Percentiles rank a stretch among this genome's conserved stretches.
Evolutionary conservation across 352 stramenopile genomes (phyloP).

Genomic region (Phytopythium ostracodes): DNA sequence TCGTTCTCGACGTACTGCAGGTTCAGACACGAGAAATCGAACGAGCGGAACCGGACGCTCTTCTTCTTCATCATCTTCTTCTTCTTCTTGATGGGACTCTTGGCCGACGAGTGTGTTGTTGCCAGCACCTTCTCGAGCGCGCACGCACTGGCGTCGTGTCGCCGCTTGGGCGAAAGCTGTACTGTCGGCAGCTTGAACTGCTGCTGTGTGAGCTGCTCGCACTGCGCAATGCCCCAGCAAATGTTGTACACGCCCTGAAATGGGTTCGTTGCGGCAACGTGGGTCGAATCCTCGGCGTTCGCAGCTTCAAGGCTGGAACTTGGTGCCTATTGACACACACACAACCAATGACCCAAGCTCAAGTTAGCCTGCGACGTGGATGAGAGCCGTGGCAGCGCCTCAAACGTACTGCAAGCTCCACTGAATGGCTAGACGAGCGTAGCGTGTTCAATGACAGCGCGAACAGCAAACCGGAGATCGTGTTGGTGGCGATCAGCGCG

Average conservation of each 20-base stretch:
- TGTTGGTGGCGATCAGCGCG: conserved; percentile 28
- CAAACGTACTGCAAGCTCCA: not conserved
- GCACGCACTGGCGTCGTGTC: conserved; percentile 8
- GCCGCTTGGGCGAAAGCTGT: conserved; percentile 11
- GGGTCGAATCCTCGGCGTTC: not conserved
- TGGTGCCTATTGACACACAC: not conserved
- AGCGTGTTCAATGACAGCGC: conserved; percentile 33
- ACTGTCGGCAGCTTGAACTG: conserved; percentile 14
- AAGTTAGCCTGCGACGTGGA: not conserved
- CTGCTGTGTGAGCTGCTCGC: conserved; percentile 31
- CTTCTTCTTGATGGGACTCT: conserved; percentile 8
- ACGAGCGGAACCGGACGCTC: conserved; percentile 60
- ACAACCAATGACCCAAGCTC: not conserved
- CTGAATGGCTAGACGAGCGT: conserved; percentile 4
- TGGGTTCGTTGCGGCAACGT: conserved; percentile 5
- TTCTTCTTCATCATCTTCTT: conserved; percentile 22
- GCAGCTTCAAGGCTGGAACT: not conserved
- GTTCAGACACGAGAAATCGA: conserved; percentile 60
- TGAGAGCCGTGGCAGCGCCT: not conserved
- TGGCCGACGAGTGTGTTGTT: conserved; percentile 8
- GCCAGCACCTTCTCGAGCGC: conserved; percentile 10
- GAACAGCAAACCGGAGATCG: conserved; percentile 42
- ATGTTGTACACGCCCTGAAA: conserved; percentile 23
- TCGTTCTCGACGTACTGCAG: conserved; percentile 53
- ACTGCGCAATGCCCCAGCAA: conserved; percentile 32